Evolutionary conservation across 306 rosid genomes (phyloP).

Genomic region (Vigna trinervia): DNA sequence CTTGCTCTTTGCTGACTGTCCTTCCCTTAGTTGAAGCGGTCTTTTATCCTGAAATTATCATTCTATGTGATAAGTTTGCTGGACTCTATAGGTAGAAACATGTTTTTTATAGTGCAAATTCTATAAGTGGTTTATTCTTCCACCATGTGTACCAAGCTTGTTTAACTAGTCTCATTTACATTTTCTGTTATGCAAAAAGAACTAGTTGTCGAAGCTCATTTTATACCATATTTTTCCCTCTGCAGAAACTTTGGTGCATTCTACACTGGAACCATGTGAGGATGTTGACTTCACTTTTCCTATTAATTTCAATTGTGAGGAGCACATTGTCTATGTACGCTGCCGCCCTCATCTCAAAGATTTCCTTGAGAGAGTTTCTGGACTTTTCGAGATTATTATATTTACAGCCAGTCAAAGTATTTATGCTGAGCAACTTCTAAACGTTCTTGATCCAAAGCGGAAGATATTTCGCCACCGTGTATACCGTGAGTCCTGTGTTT

Average conservation of each 20-base stretch:
- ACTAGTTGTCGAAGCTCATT: slow-evolving; percentile 3
- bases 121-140: slow-evolving; percentile 7
- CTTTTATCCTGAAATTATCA: neutral
- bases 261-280: slow-evolving; percentile 87
- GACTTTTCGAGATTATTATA: slow-evolving; percentile 87
- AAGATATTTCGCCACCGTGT: slow-evolving; percentile 96
- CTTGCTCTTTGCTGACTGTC: neutral
- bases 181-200: neutral
- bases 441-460: slow-evolving; percentile 95
- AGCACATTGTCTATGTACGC: slow-evolving; percentile 92
- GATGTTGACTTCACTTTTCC: slow-evolving; percentile 94
- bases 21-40: slow-evolving; percentile 11
- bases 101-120: neutral
- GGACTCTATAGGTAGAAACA: slow-evolving; percentile 9
- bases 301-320: slow-evolving; percentile 85
- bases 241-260: slow-evolving; percentile 99
- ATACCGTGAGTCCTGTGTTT: slow-evolving; percentile 94
- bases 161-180: neutral
- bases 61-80: slow-evolving; percentile 36
- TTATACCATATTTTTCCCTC: slow-evolving; percentile 36
- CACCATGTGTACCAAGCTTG: neutral
- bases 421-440: slow-evolving; percentile 97
- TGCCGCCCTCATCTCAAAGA: slow-evolving; percentile 96
- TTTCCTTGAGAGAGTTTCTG: slow-evolving; percentile 78
- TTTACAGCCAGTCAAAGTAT: slow-evolving; percentile 99